phyloP scores from a whole-genome alignment of 2,329 filamentous ascomycete genomes.

The Epicoccum nigrum region DNA sequence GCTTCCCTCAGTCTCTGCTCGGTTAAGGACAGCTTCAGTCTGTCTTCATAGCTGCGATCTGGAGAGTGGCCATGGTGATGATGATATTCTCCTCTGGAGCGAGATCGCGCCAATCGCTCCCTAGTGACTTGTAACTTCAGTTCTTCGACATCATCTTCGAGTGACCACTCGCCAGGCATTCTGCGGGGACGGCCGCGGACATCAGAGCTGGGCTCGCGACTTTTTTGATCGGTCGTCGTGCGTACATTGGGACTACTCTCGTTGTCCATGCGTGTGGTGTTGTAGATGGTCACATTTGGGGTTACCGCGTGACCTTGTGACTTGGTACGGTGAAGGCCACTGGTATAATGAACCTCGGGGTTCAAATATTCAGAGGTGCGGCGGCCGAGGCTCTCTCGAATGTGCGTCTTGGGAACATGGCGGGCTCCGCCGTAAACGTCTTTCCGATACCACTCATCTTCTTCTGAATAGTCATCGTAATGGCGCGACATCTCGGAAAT shows the following conservation, averaged over 20 bases:
- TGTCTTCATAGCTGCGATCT: conserved; percentile 35
- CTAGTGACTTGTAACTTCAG: conserved; percentile 35
- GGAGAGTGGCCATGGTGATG: conserved; percentile 29
- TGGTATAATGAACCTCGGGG: conserved; percentile 36
- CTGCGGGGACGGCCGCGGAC: conserved; percentile 38
- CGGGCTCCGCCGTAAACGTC: conserved; percentile 35
- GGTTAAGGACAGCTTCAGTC: conserved; percentile 43
- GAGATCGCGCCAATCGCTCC: conserved; percentile 27
- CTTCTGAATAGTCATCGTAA: conserved; percentile 33
- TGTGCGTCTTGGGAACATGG: conserved; percentile 34
- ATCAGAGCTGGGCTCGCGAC: conserved; percentile 33
- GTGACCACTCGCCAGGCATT: conserved; percentile 43
- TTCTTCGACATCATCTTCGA: conserved; percentile 46
- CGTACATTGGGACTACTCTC: conserved; percentile 44
- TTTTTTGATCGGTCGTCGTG: conserved; percentile 36
- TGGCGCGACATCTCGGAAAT: conserved; percentile 32
- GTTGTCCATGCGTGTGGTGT: conserved; percentile 50
- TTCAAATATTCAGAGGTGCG: conserved; percentile 39
- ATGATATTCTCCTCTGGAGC: conserved; percentile 33
- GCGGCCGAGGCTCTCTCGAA: conserved; percentile 27
- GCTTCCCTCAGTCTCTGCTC: conserved; percentile 45
- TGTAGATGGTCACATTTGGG: conserved; percentile 56
- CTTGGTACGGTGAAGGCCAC: conserved; percentile 52
- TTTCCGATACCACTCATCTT: conserved; percentile 40
- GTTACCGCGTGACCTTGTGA: conserved; percentile 52